Base-by-base conservation (phyloP, 164 flowering plant genomes). In the Protea cynaroides region DNA sequence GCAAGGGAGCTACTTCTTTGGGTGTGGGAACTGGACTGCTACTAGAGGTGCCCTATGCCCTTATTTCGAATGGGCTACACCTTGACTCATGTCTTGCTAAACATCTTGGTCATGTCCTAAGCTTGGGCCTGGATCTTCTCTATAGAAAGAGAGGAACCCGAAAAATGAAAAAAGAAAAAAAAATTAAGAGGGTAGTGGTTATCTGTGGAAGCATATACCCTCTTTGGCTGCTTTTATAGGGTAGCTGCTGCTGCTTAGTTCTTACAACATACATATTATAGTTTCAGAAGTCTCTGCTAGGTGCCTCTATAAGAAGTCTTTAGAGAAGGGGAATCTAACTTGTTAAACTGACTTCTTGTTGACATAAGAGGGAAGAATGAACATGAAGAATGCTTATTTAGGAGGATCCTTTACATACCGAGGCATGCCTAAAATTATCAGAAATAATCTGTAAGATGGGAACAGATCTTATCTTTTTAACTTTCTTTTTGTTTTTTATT, bases 11-110 rank as follows among this genome's bases (percentile, higher is more conserved):
- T 64, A 77, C 71, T 92, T 89, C 88, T 92, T 88, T 66, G 88
- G 97, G 7, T 94, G 97, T 72, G 99, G 99, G 24, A 88, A 92
- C 64, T 89, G 92, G 94, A 84, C 88, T 56, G 76, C 84, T 15
- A 71, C 85, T 9, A 78, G 85, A 70, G 97, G 96, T 61, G 84
- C 96, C 21, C 78, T 59, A 8, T 94, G 99, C 79, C 75, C 72
- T 29, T 94, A 76, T 71, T 88, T 84, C 61, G 86, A 86, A 71
- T 89, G 97, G 96, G 90, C 85, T 23, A 69, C 83, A 67, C 67
- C 79, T 57, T 83, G 71, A 79, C 62, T 65, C 29, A 60, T 29
- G 18, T 24, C 59, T 24, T 12, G 21, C 11, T 15, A 24, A 24
- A n/a, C 19, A 22, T 25, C 43, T 17, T 36, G 43, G 11, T 51